phyloP scores from a whole-genome alignment of 2,329 filamentous ascomycete genomes.

The Fusarium sulawesiense region DNA sequence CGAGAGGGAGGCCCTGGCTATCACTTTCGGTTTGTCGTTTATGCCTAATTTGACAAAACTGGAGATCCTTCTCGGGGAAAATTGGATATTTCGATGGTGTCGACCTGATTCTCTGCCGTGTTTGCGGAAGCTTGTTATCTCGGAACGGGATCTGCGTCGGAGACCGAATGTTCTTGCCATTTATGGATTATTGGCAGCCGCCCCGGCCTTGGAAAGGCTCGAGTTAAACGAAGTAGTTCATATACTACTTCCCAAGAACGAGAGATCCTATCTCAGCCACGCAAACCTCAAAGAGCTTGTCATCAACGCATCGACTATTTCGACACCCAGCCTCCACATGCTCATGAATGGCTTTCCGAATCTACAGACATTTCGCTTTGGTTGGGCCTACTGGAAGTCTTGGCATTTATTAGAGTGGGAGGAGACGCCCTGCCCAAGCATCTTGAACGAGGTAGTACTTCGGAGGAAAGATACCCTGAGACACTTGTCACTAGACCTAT shows the following conservation, averaged over 20 bases:
- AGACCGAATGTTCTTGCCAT: rapidly evolving
- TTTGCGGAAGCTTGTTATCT: neutral
- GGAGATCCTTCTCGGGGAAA: neutral
- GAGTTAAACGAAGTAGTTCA: neutral
- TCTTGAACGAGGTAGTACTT: neutral
- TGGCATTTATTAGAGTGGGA: no score
- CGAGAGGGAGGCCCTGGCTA: neutral
- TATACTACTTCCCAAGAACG: no score
- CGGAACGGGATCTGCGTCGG: rapidly evolving
- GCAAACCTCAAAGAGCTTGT: neutral
- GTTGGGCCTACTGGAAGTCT: neutral
- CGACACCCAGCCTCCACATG: neutral
- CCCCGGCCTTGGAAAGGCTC: neutral
- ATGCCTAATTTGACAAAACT: neutral
- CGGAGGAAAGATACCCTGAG: neutral
- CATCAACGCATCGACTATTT: neutral
- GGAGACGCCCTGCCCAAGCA: no score
- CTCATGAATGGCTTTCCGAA: neutral
- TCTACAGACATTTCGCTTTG: neutral
- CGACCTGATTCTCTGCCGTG: neutral
- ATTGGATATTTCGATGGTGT: neutral
- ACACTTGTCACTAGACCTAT: neutral
- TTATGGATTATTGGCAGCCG: neutral
- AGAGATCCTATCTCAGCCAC: neutral
- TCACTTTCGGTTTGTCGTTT: neutral